These are phyloP conservation scores for Xanthoconium stramineum DNA, from an alignment of 768 basidiomycete genomes.

Conservation along the genomic window DNA sequence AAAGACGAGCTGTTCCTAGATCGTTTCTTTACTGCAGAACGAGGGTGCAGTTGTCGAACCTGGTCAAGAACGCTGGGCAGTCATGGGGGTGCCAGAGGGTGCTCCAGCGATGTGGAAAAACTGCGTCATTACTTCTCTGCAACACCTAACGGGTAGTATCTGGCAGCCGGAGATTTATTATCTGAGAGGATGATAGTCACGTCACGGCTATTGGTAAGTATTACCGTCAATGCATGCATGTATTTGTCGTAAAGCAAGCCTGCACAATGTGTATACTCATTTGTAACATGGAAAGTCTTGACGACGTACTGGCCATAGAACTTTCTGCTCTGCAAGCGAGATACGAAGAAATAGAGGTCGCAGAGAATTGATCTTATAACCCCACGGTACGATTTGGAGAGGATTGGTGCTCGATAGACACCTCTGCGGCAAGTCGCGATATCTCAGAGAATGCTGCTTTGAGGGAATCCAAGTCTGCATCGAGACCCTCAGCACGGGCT, in stretches of 20 bases:
- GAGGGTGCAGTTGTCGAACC: constrained; percentile 29
- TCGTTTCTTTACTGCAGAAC: constrained; percentile 15
- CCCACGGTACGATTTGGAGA: background rate
- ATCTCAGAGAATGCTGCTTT: constrained; percentile 83
- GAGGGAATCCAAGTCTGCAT: constrained; percentile 78
- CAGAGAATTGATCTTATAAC: background rate
- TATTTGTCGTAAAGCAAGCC: constrained; percentile 13
- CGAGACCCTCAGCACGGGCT: constrained; percentile 78
- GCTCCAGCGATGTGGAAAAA: constrained; percentile 26
- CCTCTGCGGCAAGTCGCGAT: constrained; percentile 69
- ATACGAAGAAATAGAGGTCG: background rate
- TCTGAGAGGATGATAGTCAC: constrained; percentile 10
- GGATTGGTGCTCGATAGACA: constrained; percentile 44
- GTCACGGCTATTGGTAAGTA: constrained; percentile 1
- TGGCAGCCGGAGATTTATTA: constrained; percentile 46
- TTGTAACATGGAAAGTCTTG: background rate
- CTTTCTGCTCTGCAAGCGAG: background rate
- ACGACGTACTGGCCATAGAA: constrained; percentile 1
- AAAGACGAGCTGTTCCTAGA: background rate
- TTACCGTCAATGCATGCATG: constrained; percentile 4
- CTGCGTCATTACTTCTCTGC: constrained; percentile 37
- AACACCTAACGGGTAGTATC: constrained; percentile 38
- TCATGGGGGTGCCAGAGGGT: constrained; percentile 24
- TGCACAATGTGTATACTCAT: constrained; percentile 4
- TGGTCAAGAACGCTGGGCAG: constrained; percentile 38